Evolutionary conservation across 2,329 filamentous ascomycete genomes (phyloP), one percentile per base, ranked within the genome.

Genomic region (Alternaria sp.): DNA sequence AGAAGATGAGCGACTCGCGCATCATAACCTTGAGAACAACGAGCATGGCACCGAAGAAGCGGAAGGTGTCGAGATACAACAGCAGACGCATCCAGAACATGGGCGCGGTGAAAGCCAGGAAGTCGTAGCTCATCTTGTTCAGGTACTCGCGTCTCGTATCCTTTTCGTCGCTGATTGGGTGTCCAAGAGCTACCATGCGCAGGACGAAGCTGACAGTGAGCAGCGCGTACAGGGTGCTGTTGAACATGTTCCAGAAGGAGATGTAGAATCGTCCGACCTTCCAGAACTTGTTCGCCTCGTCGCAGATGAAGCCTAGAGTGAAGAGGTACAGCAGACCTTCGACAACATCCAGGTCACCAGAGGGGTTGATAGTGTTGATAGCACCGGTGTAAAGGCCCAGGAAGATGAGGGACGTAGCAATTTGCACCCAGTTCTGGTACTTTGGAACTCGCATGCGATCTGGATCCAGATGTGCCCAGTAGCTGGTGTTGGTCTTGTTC

Each of bases 1-100:
- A 99, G 84, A 99, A 99, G 66, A 98, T 98, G 69, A 97, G 84
- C 0, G 92, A 96, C 78, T 86, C 84, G 58, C 82, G 79, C 82
- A 86, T 85, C 84, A 86, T 84, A 67, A 84, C 82, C 78, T 98
- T 96, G 44, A 99, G 84, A 2, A 99, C 94, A 2, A 99, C 94
- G 1, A 99, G 87, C 95, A 99, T 99, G 51, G 94, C 93, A 24
- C 95, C 95, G 72, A 99, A 99, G 83, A 99, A 99, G 56, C 92
- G 89, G 84, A 96, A 87, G 0, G 91, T 92, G 79, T 99, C 95
- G 18, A 99, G 87, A 75, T 97, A 99, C 7, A 99, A 87, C 63
- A 99, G 81, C 60, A 99, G 85, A 5, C 95, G 91, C 74, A 89
- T 91, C 94, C 95, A 99, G 79, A 99, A 98, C 91, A 99, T 92